Conservation (phyloP, 371 early-diverging fungal genomes). For the Blakeslea trispora region DNA sequence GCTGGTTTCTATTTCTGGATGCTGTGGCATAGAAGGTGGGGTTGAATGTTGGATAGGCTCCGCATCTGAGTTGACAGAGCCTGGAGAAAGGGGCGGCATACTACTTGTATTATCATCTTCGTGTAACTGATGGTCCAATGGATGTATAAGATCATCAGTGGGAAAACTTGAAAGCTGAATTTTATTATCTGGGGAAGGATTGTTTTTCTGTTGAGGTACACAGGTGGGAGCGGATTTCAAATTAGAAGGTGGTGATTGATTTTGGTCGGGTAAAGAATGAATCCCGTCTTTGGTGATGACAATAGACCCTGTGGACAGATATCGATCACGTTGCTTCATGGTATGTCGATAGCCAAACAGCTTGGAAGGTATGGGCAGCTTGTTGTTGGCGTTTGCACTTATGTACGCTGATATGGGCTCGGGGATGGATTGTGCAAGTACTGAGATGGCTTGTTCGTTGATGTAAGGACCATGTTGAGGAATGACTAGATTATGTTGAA, state of each 20-base stretch:
- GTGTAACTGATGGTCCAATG: conserved; percentile 16
- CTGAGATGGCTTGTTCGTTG: conserved; percentile 30
- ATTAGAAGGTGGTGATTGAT: neutral
- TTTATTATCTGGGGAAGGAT: conserved; percentile 8
- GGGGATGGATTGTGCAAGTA: conserved; percentile 37
- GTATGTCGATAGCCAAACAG: conserved; percentile 11
- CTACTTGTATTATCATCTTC: conserved; percentile 6
- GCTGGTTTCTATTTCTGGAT: conserved; percentile 7
- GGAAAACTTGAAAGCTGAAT: conserved; percentile 10
- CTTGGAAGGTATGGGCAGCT: conserved; percentile 23
- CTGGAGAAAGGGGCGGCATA: conserved; percentile 16
- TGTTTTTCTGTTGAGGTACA: neutral
- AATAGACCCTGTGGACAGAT: conserved; percentile 27
- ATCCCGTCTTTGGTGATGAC: conserved; percentile 32
- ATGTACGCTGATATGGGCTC: conserved; percentile 38
- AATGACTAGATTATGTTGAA: conserved; percentile 39
- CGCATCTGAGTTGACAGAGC: conserved; percentile 3
- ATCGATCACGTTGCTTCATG: conserved; percentile 21
- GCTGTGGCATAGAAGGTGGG: conserved; percentile 1
- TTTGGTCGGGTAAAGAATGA: conserved; percentile 6
- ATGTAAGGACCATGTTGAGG: conserved; percentile 40
- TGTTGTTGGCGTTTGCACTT: conserved; percentile 34
- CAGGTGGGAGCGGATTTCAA: neutral
- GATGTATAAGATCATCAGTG: conserved; percentile 28
- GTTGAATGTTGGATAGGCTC: neutral